Base-by-base conservation (phyloP, 1,284 basidiomycete species). In the Hymenochaete sp. region DNA sequence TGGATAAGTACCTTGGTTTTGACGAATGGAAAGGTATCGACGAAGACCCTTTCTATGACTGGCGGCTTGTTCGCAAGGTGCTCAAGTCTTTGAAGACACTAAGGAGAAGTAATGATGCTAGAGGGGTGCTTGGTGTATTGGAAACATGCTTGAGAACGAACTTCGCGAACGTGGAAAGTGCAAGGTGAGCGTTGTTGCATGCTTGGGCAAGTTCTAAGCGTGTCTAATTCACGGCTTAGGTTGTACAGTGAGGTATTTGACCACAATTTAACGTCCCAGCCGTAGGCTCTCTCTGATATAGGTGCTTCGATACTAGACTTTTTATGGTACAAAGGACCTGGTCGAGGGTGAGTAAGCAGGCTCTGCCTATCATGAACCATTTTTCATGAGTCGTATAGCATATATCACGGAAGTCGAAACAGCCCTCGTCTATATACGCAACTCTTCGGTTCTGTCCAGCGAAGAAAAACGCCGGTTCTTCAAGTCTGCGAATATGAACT, bases 391-490 rank as follows among this genome's bases (percentile, higher is more conserved):
- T 3, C 35, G 37, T n/a, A 40, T 47, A 87, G 86, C 79, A 24
- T 95, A 93, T 60, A 71, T 91, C 47, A 68, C 77, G 31, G 92
- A 96, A 59, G 79, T 90, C 49, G 81, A 81, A 59, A 70, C 64
- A 25, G 77, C 84, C 0, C 66, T 97, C 3, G 72, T 75, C 53
- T 90, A 77, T 57, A 75, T 97, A 37, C 74, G 89, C 3, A 73
- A 80, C 19, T 77, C 87, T 0, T 68, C 73, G 0, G 79, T 83
- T 27, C 67, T 98, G 5, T 77, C 85, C 0, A 67, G 79, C 7
- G 89, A 96, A 51, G 91, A 96, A 64, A 98, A 98, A 70, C 79
- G 81, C 53, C 74, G 79, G 4, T 97, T 99, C 62, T 98, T 96
- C 70, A 85, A 88, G 60, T 81, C 77, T 49, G 79, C 85, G 35